A percentile compares a stretch with the other conserved stretches of the same genome.
Conservation (phyloP, 2,329 filamentous ascomycete genomes). For the Trichoderma semiorbis region DNA sequence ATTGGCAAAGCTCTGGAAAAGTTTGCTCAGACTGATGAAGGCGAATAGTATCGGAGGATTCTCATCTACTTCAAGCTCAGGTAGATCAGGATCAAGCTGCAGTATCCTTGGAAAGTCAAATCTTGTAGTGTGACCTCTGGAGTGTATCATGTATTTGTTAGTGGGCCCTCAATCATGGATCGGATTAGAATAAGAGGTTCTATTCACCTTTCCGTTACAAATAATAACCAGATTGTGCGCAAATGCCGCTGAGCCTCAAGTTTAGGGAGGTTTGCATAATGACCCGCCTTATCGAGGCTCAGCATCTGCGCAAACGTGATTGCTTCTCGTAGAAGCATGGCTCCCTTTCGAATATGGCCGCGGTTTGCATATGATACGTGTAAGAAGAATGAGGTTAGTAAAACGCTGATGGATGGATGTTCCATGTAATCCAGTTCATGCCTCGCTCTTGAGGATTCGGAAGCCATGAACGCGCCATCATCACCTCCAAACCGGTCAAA, state of each 20-base stretch:
- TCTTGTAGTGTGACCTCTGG: not conserved
- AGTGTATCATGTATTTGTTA: not conserved
- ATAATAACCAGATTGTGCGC: not conserved
- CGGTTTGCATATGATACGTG: conserved; percentile 9
- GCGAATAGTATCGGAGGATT: not conserved
- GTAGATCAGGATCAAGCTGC: conserved; percentile 4
- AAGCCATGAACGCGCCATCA: conserved; percentile 7
- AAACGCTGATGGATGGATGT: not conserved
- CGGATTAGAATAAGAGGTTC: not conserved
- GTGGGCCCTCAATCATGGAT: not conserved
- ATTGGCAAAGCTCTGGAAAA: not conserved
- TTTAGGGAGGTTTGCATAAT: not conserved
- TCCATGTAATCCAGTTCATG: conserved; percentile 1
- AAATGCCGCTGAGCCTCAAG: not conserved
- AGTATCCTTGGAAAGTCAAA: conserved; percentile 13
- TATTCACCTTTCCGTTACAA: conserved; percentile 6
- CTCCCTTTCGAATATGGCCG: conserved; percentile 3
- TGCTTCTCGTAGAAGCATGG: conserved; percentile 6
- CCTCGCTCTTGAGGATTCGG: not conserved
- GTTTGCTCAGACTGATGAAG: conserved; percentile 5
- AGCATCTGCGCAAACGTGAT: conserved; percentile 7
- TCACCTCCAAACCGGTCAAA: not conserved
- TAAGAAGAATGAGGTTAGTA: conserved; percentile 8
- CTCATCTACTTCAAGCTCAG: conserved; percentile 2
- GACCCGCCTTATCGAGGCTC: not conserved